Evolutionary conservation across 345 rosid species (phyloP).

Genomic region (Pistacia vera): DNA sequence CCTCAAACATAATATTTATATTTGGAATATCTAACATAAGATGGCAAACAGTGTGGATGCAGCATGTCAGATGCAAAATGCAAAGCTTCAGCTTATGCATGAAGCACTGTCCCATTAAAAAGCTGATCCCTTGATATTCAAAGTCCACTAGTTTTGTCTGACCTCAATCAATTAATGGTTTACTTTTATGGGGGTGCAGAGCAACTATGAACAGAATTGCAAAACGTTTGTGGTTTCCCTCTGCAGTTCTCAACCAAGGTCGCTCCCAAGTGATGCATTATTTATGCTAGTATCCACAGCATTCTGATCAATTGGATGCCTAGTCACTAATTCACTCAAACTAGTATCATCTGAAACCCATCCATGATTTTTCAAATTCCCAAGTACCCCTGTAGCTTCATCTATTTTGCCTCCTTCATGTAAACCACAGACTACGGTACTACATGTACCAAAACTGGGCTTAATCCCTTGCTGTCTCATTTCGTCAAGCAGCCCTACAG

Average conservation of each 20-base stretch:
- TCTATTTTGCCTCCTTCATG: conserved; percentile 12
- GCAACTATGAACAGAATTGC: background rate
- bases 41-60: background rate
- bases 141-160: background rate
- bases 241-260: background rate
- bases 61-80: background rate
- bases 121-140: background rate
- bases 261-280: background rate
- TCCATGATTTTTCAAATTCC: conserved; percentile 1
- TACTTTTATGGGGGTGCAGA: background rate
- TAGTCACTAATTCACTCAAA: background rate
- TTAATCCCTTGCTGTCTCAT: conserved; percentile 1
- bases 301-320: background rate
- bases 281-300: background rate
- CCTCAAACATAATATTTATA: no score
- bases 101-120: background rate
- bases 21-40: background rate
- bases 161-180: background rate
- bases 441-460: conserved; percentile 3
- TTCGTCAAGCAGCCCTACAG: conserved; percentile 5
- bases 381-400: conserved; percentile 7
- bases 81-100: background rate
- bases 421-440: background rate
- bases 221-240: background rate
- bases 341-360: conserved; percentile 6